Percentiles rank a stretch among this genome's conserved stretches.
These are phyloP conservation scores for Ascochyta rabiei DNA, from an alignment of 2,329 filamentous ascomycete species.

Conservation along the genomic window DNA sequence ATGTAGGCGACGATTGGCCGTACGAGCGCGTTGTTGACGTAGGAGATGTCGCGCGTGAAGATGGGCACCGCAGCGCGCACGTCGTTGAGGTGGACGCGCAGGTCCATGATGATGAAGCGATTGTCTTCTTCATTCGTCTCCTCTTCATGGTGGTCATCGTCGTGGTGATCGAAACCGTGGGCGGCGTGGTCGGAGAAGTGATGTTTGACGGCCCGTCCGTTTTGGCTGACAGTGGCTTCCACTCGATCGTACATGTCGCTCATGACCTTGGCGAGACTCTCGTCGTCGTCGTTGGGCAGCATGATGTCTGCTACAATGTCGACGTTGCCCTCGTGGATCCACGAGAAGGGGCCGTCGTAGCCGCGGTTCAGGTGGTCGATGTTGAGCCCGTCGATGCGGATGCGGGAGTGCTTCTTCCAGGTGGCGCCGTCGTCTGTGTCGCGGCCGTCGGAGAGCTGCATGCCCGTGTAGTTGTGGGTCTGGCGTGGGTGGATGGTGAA, in stretches of 20 bases:
- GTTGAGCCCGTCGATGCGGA: slow-evolving; percentile 89
- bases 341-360: slow-evolving; percentile 91
- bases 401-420: slow-evolving; percentile 95
- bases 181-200: slow-evolving; percentile 45
- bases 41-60: slow-evolving; percentile 89
- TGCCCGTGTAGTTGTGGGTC: slow-evolving; percentile 77
- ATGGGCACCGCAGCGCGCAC: slow-evolving; percentile 91
- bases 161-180: slow-evolving; percentile 36
- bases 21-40: slow-evolving; percentile 94
- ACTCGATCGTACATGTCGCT: slow-evolving; percentile 96
- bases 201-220: slow-evolving; percentile 61
- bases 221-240: slow-evolving; percentile 86
- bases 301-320: slow-evolving; percentile 96
- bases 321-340: slow-evolving; percentile 97
- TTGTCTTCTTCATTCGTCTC: slow-evolving; percentile 60
- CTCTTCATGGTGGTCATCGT: slow-evolving; percentile 21
- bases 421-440: slow-evolving; percentile 69
- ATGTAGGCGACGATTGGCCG: slow-evolving; percentile 98
- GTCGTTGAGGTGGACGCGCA: slow-evolving; percentile 93
- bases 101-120: slow-evolving; percentile 88
- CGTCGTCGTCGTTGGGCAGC: slow-evolving; percentile 86
- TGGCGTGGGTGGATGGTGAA: slow-evolving; percentile 97
- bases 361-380: slow-evolving; percentile 96
- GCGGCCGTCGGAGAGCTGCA: slow-evolving; percentile 61
- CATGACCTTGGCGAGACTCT: slow-evolving; percentile 91